A percentile compares a stretch with the other conserved stretches of the same genome.
Evolutionary conservation across 2,329 filamentous ascomycete species (phyloP).

Genomic region (Fusarium ambrosium): DNA sequence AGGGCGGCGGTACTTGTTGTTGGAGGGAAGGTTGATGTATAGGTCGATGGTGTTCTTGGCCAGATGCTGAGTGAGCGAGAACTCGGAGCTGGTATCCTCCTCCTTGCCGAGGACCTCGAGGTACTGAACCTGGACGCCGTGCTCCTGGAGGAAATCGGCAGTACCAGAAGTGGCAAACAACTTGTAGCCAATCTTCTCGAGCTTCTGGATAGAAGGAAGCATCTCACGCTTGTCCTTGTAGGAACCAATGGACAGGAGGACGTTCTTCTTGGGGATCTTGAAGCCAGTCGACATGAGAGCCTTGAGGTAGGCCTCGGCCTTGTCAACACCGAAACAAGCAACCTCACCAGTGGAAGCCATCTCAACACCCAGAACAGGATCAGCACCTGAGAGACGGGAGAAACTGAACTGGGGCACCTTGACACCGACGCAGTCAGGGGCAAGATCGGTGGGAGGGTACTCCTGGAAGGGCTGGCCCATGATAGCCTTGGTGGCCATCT

Average conservation of each 20-base stretch:
- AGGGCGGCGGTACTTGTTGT: conserved; percentile 94
- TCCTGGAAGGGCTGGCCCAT: conserved; percentile 84
- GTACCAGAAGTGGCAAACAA: conserved; percentile 97
- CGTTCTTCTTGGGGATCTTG: conserved; percentile 94
- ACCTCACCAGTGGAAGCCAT: conserved; percentile 99
- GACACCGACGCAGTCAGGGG: conserved; percentile 89
- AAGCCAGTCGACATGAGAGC: conserved; percentile 96
- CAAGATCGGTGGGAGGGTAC: conserved; percentile 83
- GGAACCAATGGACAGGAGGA: conserved; percentile 93
- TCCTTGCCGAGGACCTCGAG: conserved; percentile 87
- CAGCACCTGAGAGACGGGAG: conserved; percentile 94
- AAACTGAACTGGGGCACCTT: conserved; percentile 99
- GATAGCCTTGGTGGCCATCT: conserved; percentile 98
- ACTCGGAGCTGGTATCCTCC: conserved; percentile 92
- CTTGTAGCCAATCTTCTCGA: conserved; percentile 93
- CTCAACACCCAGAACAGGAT: conserved; percentile 96
- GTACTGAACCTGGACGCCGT: conserved; percentile 92
- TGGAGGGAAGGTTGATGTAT: conserved; percentile 99
- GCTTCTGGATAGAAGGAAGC: conserved; percentile 90
- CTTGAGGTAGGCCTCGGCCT: conserved; percentile 98
- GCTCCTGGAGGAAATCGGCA: conserved; percentile 94
- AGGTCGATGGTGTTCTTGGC: conserved; percentile 98
- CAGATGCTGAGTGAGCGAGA: conserved; percentile 95
- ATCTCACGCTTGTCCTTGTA: conserved; percentile 99
- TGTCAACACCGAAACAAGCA: conserved; percentile 93